Percentiles rank a stretch among this genome's conserved stretches.
phyloP scores from a whole-genome alignment of 768 basidiomycete species.

The Podaxis mareebaensis region DNA sequence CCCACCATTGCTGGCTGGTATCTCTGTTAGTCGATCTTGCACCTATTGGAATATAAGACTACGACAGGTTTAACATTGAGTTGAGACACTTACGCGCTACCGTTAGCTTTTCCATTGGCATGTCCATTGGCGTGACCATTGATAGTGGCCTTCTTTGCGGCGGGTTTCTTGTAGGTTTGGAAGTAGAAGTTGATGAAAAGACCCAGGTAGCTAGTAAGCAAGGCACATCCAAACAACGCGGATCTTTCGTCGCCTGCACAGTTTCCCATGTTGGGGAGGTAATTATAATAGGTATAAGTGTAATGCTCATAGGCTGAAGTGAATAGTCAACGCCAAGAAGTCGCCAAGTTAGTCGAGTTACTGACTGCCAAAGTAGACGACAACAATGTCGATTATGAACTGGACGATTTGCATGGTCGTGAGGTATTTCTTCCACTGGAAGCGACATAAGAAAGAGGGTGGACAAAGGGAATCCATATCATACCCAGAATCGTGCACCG shows the following conservation, averaged over 20 bases:
- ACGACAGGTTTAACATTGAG: neutral
- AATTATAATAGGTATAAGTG: slow-evolving; percentile 58
- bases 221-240: slow-evolving; percentile 84
- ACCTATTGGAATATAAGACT: slow-evolving; percentile 23
- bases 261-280: slow-evolving; percentile 71
- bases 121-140: slow-evolving; percentile 39
- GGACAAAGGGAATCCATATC: slow-evolving; percentile 4
- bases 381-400: slow-evolving; percentile 88
- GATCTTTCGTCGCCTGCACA: slow-evolving; percentile 90
- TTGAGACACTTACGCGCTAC: slow-evolving; percentile 17
- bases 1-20: slow-evolving; percentile 13
- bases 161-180: slow-evolving; percentile 76
- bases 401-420: slow-evolving; percentile 97
- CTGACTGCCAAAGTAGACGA: slow-evolving; percentile 95
- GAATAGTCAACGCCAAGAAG: slow-evolving; percentile 8
- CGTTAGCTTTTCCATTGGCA: slow-evolving; percentile 25
- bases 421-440: slow-evolving; percentile 97
- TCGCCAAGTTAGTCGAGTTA: slow-evolving; percentile 22
- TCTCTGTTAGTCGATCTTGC: slow-evolving; percentile 31
- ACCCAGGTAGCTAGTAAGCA: slow-evolving; percentile 88
- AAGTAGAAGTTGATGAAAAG: slow-evolving; percentile 97
- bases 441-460: neutral
- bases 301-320: slow-evolving; percentile 78
- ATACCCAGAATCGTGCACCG: slow-evolving; percentile 94
- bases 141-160: slow-evolving; percentile 44